Evolutionary conservation across 495 filamentous ascomycete genomes (phyloP).

Genomic region (Aspergillus heteromorphus): DNA sequence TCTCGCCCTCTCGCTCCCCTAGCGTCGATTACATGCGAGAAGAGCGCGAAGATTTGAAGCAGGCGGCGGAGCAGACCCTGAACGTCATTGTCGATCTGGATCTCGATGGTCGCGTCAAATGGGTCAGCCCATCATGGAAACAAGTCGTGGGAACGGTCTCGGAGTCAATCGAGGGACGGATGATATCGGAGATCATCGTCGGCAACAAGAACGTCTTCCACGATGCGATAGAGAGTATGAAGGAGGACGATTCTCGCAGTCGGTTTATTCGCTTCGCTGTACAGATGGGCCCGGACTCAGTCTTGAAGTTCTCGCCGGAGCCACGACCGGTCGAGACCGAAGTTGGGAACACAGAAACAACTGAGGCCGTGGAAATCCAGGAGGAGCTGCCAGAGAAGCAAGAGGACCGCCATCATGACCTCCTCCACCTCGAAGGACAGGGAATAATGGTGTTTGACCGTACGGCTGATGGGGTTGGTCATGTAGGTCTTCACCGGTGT

Average conservation of each 20-base stretch:
- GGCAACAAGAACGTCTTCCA: constrained; percentile 73
- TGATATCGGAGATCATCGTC: constrained; percentile 75
- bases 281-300: constrained; percentile 64
- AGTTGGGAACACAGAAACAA: constrained; percentile 8
- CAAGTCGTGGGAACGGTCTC: constrained; percentile 80
- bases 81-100: constrained; percentile 94
- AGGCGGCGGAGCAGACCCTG: constrained; percentile 91
- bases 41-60: constrained; percentile 86
- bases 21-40: constrained; percentile 65
- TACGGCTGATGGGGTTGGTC: constrained; percentile 73
- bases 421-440: constrained; percentile 84
- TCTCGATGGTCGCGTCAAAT: constrained; percentile 80
- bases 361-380: constrained; percentile 17
- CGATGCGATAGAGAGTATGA: constrained; percentile 80
- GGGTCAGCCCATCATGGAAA: constrained; percentile 96
- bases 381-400: constrained; percentile 39
- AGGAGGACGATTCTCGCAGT: constrained; percentile 86
- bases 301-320: constrained; percentile 53
- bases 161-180: constrained; percentile 65
- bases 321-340: constrained; percentile 18
- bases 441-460: constrained; percentile 97
- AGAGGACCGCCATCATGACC: constrained; percentile 42
- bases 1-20: constrained; percentile 48
- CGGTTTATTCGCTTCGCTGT: constrained; percentile 85
- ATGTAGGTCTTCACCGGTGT: constrained; percentile 48